Conservation (phyloP, 1,284 basidiomycete species). For the Trametes versicolor region DNA sequence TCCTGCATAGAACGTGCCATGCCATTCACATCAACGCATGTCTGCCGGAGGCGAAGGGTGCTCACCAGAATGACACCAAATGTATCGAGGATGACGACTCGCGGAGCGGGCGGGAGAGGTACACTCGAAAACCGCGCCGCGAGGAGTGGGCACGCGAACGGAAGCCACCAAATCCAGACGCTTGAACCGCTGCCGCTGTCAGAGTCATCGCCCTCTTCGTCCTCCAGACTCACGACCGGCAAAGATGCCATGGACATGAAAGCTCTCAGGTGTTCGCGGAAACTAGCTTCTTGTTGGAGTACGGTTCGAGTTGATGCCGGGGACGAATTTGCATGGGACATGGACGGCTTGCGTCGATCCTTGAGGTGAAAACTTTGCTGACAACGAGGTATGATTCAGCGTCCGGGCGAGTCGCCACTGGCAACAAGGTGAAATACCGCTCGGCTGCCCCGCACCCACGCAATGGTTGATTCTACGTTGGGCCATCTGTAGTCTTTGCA, state of each 20-base stretch:
- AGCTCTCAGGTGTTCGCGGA: no score
- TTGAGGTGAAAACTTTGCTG: no score
- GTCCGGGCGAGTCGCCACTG: background rate
- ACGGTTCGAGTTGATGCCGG: no score
- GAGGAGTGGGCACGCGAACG: background rate
- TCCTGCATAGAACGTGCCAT: background rate
- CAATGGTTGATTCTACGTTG: background rate
- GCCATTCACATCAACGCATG: background rate
- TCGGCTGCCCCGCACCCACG: background rate
- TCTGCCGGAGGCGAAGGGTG: background rate
- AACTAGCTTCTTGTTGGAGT: no score
- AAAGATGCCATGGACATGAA: no score
- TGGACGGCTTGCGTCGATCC: no score
- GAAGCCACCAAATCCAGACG: background rate
- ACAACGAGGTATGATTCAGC: no score
- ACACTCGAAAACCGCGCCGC: background rate
- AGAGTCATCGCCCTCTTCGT: no score
- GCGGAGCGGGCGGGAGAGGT: background rate
- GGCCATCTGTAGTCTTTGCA: conserved; percentile 11
- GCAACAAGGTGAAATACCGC: background rate
- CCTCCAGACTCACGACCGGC: no score
- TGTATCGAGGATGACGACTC: background rate
- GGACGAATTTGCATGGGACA: no score
- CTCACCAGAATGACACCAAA: background rate
- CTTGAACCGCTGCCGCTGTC: background rate